Conservation (phyloP, 2,329 filamentous ascomycete genomes). For the Amesomyces nigricolor region DNA sequence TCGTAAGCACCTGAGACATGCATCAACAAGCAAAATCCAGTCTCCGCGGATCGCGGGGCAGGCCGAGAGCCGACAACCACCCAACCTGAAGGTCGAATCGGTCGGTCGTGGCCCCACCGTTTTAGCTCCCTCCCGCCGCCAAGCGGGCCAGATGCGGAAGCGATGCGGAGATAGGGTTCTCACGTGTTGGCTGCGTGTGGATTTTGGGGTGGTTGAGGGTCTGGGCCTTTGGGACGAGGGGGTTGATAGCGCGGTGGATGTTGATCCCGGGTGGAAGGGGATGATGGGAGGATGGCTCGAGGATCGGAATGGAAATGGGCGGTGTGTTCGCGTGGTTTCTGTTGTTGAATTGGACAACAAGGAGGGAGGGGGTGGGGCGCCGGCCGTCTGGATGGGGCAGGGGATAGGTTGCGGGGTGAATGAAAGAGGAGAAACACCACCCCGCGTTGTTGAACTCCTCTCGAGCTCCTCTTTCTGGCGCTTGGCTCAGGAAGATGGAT, state of each 20-base stretch:
- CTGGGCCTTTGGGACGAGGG: neutral
- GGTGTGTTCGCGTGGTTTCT: neutral
- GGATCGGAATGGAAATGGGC: neutral
- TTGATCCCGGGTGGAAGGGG: neutral
- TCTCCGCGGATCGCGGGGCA: neutral
- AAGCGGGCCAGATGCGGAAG: constrained; percentile 10
- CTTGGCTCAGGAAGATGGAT: neutral
- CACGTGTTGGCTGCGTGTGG: neutral
- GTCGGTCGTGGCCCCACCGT: neutral
- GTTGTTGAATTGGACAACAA: too few relatives aligned
- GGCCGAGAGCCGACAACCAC: neutral
- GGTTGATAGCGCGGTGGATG: too few relatives aligned
- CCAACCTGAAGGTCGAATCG: too few relatives aligned
- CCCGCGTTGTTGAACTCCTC: too few relatives aligned
- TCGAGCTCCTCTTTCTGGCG: too few relatives aligned
- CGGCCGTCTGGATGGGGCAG: neutral
- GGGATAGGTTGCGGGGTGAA: neutral
- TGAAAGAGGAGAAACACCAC: neutral
- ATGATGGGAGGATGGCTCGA: neutral
- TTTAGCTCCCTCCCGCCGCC: neutral
- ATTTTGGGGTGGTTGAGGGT: neutral
- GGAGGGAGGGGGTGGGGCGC: too few relatives aligned
- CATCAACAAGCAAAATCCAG: too few relatives aligned
- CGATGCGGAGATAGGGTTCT: neutral
- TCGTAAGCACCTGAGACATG: too few relatives aligned